These are phyloP conservation scores for Sclerotinia trifoliorum DNA, from an alignment of 2,329 filamentous ascomycete genomes.

Conservation along the genomic window DNA sequence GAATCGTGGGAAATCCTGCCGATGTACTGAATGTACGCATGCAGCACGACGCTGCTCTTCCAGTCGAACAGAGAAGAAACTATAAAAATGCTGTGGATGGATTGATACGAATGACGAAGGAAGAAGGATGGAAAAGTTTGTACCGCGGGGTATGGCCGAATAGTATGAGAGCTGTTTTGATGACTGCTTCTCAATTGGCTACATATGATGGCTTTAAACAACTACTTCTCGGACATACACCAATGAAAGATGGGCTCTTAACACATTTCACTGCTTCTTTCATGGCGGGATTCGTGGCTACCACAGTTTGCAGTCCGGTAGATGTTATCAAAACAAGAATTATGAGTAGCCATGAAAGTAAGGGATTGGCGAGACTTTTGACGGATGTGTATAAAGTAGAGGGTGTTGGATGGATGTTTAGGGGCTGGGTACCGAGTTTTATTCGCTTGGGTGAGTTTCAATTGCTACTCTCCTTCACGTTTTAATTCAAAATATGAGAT, in stretches of 20 bases:
- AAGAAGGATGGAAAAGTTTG: constrained; percentile 73
- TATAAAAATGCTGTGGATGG: constrained; percentile 90
- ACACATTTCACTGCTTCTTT: constrained; percentile 79
- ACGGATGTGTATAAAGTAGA: constrained; percentile 67
- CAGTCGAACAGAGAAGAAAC: constrained; percentile 70
- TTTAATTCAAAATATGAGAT: background rate
- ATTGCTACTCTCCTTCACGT: too few relatives aligned
- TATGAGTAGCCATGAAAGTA: constrained; percentile 65
- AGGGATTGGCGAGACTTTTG: constrained; percentile 59
- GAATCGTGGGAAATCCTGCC: constrained; percentile 87
- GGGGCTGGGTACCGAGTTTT: constrained; percentile 82
- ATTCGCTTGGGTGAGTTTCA: constrained; percentile 47
- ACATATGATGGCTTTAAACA: constrained; percentile 82
- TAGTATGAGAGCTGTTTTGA: constrained; percentile 75
- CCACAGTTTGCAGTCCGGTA: constrained; percentile 79
- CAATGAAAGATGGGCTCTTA: constrained; percentile 64
- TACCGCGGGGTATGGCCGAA: constrained; percentile 88
- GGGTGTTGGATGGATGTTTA: constrained; percentile 81
- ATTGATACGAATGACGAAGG: constrained; percentile 78
- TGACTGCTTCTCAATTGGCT: constrained; percentile 82
- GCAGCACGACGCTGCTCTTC: constrained; percentile 87
- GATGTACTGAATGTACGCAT: constrained; percentile 98
- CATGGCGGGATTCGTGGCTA: constrained; percentile 77
- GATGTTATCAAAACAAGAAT: constrained; percentile 88
- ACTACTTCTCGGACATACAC: constrained; percentile 63